Conservation (phyloP, 1,284 basidiomycete genomes). For the Boletus holoroseus region DNA sequence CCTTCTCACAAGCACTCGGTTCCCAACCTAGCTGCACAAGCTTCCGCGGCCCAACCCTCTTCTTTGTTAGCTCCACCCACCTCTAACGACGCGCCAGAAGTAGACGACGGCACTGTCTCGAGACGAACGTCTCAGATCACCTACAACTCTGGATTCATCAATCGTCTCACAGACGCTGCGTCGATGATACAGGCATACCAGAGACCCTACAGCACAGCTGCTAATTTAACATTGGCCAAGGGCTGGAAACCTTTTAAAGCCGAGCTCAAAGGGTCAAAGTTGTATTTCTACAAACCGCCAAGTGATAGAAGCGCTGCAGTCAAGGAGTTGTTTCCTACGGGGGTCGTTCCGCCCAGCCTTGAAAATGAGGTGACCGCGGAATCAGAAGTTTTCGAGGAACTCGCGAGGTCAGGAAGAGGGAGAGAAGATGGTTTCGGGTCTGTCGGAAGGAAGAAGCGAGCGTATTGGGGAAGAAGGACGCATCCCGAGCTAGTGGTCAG, state of each 20-base stretch:
- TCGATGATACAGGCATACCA: constrained; percentile 35
- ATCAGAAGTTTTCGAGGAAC: constrained; percentile 25
- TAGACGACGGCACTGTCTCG: constrained; percentile 28
- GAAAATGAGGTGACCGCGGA: constrained; percentile 40
- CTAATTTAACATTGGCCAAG: constrained; percentile 43
- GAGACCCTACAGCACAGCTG: constrained; percentile 26
- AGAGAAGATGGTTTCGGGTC: constrained; percentile 34
- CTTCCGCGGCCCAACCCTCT: constrained; percentile 22
- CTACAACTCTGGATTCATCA: constrained; percentile 68
- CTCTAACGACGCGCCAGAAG: constrained; percentile 33
- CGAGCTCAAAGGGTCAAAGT: constrained; percentile 72
- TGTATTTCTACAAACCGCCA: constrained; percentile 79
- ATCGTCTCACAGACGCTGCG: constrained; percentile 54
- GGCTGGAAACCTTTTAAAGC: constrained; percentile 82
- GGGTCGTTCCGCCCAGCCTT: constrained; percentile 48
- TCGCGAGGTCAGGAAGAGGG: constrained; percentile 28
- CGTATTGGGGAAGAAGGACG: constrained; percentile 71
- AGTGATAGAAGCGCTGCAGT: constrained; percentile 57
- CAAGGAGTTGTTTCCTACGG: constrained; percentile 67
- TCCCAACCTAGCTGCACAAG: constrained; percentile 16
- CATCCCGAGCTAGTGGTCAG: constrained; percentile 62
- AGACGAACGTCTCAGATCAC: constrained; percentile 73
- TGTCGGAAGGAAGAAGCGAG: constrained; percentile 52
- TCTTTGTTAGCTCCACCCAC: constrained; percentile 49
- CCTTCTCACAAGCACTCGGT: constrained; percentile 31